These are phyloP conservation scores for Albizia julibrissin DNA, from an alignment of 306 rosid species.

Conservation along the genomic window DNA sequence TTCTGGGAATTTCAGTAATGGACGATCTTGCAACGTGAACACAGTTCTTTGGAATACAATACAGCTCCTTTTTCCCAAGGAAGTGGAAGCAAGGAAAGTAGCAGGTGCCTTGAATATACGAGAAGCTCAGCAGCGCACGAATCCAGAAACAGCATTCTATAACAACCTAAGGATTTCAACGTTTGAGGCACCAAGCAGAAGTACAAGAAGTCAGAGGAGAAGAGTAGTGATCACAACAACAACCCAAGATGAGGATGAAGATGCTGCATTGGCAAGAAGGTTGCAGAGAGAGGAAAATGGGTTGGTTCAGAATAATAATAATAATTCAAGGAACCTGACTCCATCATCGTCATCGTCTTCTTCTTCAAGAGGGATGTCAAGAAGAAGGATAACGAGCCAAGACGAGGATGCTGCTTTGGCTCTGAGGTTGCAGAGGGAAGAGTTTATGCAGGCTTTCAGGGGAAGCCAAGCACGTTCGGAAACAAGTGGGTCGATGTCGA, in stretches of 20 bases:
- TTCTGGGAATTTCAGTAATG: conserved; percentile 58
- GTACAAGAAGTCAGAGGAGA: conserved; percentile 45
- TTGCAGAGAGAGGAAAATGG: conserved; percentile 17
- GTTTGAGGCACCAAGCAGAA: conserved; percentile 37
- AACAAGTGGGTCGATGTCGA: conserved; percentile 33
- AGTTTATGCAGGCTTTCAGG: conserved; percentile 69
- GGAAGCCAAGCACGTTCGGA: conserved; percentile 43
- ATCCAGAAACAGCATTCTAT: conserved; percentile 52
- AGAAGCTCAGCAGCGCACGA: conserved; percentile 37
- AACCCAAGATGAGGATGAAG: conserved; percentile 35
- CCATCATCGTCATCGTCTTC: neutral
- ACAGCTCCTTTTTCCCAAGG: conserved; percentile 88
- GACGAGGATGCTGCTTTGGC: conserved; percentile 88
- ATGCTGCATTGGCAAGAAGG: conserved; percentile 42
- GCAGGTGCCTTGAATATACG: conserved; percentile 42
- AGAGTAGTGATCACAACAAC: neutral
- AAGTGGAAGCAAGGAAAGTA: conserved; percentile 78
- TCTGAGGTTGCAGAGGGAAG: conserved; percentile 83
- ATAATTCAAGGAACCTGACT: conserved; percentile 21
- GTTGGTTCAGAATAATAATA: neutral
- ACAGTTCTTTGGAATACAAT: conserved; percentile 98
- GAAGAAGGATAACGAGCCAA: conserved; percentile 60
- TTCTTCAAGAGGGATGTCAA: conserved; percentile 26
- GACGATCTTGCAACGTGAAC: conserved; percentile 86
- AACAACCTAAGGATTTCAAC: conserved; percentile 42